Evolutionary conservation across 169 alveolate genomes (phyloP).

Genomic region (Cryptosporidium parvum): DNA sequence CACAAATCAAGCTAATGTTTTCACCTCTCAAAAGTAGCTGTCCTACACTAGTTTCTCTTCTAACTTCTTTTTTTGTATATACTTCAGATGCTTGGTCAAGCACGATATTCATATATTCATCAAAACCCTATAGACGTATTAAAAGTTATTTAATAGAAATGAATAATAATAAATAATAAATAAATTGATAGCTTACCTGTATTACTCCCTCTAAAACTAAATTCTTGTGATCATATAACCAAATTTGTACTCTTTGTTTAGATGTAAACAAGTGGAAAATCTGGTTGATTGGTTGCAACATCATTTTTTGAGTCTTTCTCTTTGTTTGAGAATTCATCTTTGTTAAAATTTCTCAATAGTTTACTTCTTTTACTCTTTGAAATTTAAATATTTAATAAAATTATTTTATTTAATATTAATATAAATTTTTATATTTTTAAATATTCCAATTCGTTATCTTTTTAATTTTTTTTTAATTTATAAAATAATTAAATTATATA

Average conservation of each 20-base stretch:
- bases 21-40: slow-evolving; percentile 94
- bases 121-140: slow-evolving; percentile 90
- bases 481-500: too few relatives aligned
- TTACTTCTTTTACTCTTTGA: background rate
- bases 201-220: slow-evolving; percentile 92
- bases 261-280: slow-evolving; percentile 92
- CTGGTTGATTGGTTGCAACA: slow-evolving; percentile 87
- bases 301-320: slow-evolving; percentile 78
- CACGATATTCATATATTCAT: slow-evolving; percentile 96
- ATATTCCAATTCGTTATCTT: background rate
- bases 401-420: background rate
- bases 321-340: slow-evolving; percentile 47
- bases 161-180: too few relatives aligned
- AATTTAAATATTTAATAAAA: background rate
- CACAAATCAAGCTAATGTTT: slow-evolving; percentile 92
- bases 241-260: slow-evolving; percentile 92
- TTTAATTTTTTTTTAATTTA: background rate
- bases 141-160: background rate
- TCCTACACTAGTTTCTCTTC: slow-evolving; percentile 86
- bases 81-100: slow-evolving; percentile 94
- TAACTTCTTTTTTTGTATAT: slow-evolving; percentile 87
- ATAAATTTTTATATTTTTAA: background rate
- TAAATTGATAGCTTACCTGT: slow-evolving; percentile 80
- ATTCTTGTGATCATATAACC: slow-evolving; percentile 94
- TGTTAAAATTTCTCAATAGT: background rate